Evolutionary conservation across 1,284 basidiomycete species (phyloP).

Genomic region (Cutaneotrichosporon sp.): DNA sequence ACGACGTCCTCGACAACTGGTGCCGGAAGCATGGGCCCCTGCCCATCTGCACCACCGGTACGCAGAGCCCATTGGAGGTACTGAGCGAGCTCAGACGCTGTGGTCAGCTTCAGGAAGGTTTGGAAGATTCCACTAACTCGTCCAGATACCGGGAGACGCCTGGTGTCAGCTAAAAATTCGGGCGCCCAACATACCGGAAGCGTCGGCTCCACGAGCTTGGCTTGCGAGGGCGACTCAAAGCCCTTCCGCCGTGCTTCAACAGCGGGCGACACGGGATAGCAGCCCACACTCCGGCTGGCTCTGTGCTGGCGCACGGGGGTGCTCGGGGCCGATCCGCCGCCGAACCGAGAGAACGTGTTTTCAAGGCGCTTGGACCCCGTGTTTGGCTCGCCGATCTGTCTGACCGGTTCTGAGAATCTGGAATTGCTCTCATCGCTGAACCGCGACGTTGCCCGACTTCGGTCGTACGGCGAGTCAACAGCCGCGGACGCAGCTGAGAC

Average conservation of each 20-base stretch:
- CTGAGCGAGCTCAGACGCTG: slow-evolving; percentile 33
- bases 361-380: too few relatives aligned
- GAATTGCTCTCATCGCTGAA: neutral
- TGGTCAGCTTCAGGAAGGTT: neutral
- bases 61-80: slow-evolving; percentile 35
- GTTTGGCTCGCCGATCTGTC: too few relatives aligned
- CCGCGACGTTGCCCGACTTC: too few relatives aligned
- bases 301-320: too few relatives aligned
- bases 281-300: slow-evolving; percentile 1
- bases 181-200: slow-evolving; percentile 4
- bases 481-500: neutral
- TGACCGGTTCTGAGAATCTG: too few relatives aligned
- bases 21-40: slow-evolving; percentile 33
- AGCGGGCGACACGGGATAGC: slow-evolving; percentile 3
- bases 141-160: slow-evolving; percentile 37
- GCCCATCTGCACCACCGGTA: slow-evolving; percentile 36
- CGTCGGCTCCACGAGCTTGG: slow-evolving; percentile 2
- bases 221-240: neutral
- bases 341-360: too few relatives aligned
- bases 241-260: neutral
- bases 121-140: slow-evolving; percentile 19
- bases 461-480: neutral
- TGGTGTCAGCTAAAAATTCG: slow-evolving; percentile 11
- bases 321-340: too few relatives aligned
- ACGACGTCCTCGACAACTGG: slow-evolving; percentile 42